Evolutionary conservation across 2,329 filamentous ascomycete genomes (phyloP), one percentile per base, ranked within the genome.

Genomic region (Corniculantispora saksenae): DNA sequence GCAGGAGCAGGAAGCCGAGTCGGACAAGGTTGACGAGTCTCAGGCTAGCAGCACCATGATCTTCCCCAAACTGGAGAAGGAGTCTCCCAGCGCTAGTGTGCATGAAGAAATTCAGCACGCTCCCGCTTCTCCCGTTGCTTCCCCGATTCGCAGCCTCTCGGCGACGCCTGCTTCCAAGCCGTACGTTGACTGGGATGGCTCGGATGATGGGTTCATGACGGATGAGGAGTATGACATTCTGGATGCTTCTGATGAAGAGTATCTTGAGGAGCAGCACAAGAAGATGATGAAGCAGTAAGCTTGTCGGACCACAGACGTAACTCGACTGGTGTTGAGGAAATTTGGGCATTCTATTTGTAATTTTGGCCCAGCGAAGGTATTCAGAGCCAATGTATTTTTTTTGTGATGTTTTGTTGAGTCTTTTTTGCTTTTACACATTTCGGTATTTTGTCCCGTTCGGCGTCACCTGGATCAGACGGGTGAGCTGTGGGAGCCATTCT

Each of bases 141-240:
- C 83, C n/a, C 75, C 77, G 38, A 21, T 43, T 51, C 43, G 45
- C 23, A 63, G 53, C 38, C 29, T 27, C 13, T 12, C 56, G 25
- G 80, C 83, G 25, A 86, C 89, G 72, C 82, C 75, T 84, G 59
- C 78, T 45, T 67, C 72, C 59, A 67, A 77, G 68, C 70, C 74
- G 65, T 70, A 82, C 55, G 83, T 84, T 68, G 83, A 86, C 57
- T 88, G 85, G 82, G 83, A 87, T 48, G 81, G 79, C n/a, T 85
- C 84, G 1, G 87, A 89, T 15, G 88, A 91, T 66, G 91, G 90
- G 15, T 97, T 97, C 83, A 80, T 97, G 83, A 98, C 95, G 0
- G 95, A 99, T 69, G 95, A 98, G 77, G 95, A 99, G 80, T 99
- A 98, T 77, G 95, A 99, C 73, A 94, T 98, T 69, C 87, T 98